These are phyloP conservation scores for Lichtheimia hyalospora DNA, from an alignment of 371 early-diverging fungal species.

Conservation along the genomic window DNA sequence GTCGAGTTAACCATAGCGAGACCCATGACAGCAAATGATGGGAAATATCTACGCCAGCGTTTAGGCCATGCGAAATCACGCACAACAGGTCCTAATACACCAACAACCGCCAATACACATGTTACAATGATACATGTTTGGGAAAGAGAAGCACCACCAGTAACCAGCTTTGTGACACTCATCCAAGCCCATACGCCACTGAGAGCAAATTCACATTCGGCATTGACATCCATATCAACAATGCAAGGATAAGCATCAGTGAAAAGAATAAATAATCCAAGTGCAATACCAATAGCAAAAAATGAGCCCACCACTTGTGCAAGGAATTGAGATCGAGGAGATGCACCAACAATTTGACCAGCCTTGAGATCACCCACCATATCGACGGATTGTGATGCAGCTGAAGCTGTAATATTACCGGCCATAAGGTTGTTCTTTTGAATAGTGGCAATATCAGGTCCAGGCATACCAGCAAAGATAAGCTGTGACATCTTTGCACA, in stretches of 20 bases:
- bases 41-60: constrained; percentile 52
- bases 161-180: constrained; percentile 57
- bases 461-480: constrained; percentile 61
- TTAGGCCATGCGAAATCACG: constrained; percentile 56
- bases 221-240: constrained; percentile 18
- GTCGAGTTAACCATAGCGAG: constrained; percentile 67
- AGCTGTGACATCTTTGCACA: constrained; percentile 66
- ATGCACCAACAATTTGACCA: constrained; percentile 60
- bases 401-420: constrained; percentile 62
- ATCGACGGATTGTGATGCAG: constrained; percentile 62
- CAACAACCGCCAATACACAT: constrained; percentile 47
- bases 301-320: constrained; percentile 62
- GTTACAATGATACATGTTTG: constrained; percentile 50
- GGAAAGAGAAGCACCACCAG: constrained; percentile 49
- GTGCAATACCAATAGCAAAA: constrained; percentile 56
- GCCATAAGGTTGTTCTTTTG: constrained; percentile 61
- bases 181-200: constrained; percentile 68
- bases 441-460: constrained; percentile 22
- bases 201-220: constrained; percentile 57
- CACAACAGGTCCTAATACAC: constrained; percentile 44
- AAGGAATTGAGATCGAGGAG: constrained; percentile 63
- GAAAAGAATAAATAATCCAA: constrained; percentile 62
- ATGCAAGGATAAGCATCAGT: constrained; percentile 67
- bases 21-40: constrained; percentile 69
- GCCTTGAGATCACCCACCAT: constrained; percentile 71